Conservation (phyloP, 2,329 filamentous ascomycete genomes). For the Neofusicoccum sp. region DNA sequence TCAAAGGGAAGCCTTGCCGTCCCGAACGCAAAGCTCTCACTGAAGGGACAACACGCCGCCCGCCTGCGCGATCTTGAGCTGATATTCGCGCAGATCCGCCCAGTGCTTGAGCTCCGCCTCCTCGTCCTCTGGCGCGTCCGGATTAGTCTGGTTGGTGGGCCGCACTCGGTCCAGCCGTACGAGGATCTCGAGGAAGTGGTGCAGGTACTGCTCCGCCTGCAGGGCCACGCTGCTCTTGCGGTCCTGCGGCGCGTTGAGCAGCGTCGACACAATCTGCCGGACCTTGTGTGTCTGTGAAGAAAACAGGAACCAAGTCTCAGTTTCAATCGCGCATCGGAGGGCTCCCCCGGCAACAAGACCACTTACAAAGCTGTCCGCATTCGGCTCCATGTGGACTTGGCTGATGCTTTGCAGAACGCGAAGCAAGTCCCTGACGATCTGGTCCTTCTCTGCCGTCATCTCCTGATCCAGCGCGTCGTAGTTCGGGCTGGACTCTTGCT, state of each 20-base stretch:
- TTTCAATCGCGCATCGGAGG: constrained; percentile 4
- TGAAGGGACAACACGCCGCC: constrained; percentile 46
- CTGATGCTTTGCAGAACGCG: constrained; percentile 73
- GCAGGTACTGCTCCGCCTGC: constrained; percentile 69
- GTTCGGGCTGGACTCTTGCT: constrained; percentile 24
- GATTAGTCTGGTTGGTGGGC: neutral
- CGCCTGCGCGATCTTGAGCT: constrained; percentile 67
- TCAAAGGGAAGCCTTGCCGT: too few relatives aligned
- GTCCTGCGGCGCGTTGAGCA: constrained; percentile 62
- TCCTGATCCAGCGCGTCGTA: constrained; percentile 56
- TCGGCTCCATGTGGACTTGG: constrained; percentile 79
- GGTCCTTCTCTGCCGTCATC: constrained; percentile 73
- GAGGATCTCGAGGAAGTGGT: constrained; percentile 70
- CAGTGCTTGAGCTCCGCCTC: constrained; percentile 74
- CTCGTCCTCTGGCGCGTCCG: constrained; percentile 53
- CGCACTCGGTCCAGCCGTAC: constrained; percentile 42
- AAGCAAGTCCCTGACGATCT: constrained; percentile 78
- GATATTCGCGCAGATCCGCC: constrained; percentile 77
- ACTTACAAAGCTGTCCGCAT: constrained; percentile 63
- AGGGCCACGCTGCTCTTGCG: constrained; percentile 52
- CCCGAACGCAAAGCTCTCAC: neutral
- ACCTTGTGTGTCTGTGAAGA: constrained; percentile 70
- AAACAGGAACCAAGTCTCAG: constrained; percentile 17
- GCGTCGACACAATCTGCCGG: constrained; percentile 75
- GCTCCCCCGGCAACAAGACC: neutral